A percentile compares a stretch with the other conserved stretches of the same genome.
phyloP scores from a whole-genome alignment of 1,284 basidiomycete genomes.

The Malassezia equina region DNA sequence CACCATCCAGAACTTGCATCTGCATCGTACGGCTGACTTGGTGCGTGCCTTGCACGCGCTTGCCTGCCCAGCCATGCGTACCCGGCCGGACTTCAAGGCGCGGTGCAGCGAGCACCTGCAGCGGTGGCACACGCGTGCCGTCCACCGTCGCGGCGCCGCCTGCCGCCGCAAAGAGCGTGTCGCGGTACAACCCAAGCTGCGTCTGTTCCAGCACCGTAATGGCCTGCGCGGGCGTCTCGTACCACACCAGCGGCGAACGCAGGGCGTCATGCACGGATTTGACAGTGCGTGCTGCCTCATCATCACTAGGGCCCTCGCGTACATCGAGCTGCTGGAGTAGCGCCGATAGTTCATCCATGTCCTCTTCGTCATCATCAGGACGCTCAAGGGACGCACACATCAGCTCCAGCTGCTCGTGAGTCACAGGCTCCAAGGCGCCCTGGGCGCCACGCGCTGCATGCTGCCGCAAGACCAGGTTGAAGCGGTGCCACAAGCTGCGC shows the following conservation, averaged over 20 bases:
- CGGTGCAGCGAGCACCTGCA: slow-evolving; percentile 52
- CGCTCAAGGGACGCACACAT: slow-evolving; percentile 21
- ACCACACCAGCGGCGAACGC: slow-evolving; percentile 66
- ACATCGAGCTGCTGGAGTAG: slow-evolving; percentile 26
- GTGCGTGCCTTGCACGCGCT: slow-evolving; percentile 35
- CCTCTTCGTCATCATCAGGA: slow-evolving; percentile 19
- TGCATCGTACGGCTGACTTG: slow-evolving; percentile 28
- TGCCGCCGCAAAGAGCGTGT: slow-evolving; percentile 55
- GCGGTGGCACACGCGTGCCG: slow-evolving; percentile 48
- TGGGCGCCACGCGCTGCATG: slow-evolving; percentile 7
- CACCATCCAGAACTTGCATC: slow-evolving; percentile 36
- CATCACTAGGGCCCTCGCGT: slow-evolving; percentile 13
- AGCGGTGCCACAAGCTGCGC: slow-evolving; percentile 92
- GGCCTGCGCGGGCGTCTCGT: slow-evolving; percentile 58
- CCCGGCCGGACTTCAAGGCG: slow-evolving; percentile 20
- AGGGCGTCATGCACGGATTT: slow-evolving; percentile 52
- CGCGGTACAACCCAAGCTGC: slow-evolving; percentile 78
- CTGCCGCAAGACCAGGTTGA: slow-evolving; percentile 66
- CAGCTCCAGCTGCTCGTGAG: slow-evolving; percentile 22
- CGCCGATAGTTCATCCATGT: slow-evolving; percentile 28
- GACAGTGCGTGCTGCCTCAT: slow-evolving; percentile 34
- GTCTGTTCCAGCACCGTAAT: slow-evolving; percentile 54
- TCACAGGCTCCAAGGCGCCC: slow-evolving; percentile 15
- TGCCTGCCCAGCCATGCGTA: slow-evolving; percentile 29
- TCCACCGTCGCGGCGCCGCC: slow-evolving; percentile 28